Conservation (phyloP, 768 basidiomycete species). For the Thelephora ganbajun region DNA sequence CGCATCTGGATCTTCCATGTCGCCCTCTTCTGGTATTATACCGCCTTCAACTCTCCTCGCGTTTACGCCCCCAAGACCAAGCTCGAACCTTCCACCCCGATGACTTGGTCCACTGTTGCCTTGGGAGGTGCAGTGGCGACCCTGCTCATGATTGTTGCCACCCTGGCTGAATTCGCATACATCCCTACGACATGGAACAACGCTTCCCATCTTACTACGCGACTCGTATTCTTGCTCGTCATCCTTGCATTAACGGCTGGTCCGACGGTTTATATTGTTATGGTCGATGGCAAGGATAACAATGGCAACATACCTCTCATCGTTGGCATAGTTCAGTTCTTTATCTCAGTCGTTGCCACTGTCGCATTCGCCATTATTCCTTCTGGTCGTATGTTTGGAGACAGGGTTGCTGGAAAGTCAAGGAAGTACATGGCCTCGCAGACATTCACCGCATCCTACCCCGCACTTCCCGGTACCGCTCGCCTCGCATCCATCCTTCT, state of each 20-base stretch:
- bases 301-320: constrained; percentile 71
- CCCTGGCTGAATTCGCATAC: constrained; percentile 89
- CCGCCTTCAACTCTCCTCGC: constrained; percentile 90
- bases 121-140: constrained; percentile 95
- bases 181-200: constrained; percentile 99
- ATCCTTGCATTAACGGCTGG: constrained; percentile 87
- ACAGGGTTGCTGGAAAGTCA: constrained; percentile 93
- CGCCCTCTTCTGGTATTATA: constrained; percentile 91
- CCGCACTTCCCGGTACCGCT: constrained; percentile 52
- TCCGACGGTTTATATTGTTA: constrained; percentile 87
- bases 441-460: constrained; percentile 97
- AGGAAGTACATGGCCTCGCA: constrained; percentile 98
- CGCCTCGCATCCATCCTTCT: constrained; percentile 76
- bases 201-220: constrained; percentile 89
- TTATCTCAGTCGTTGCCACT: constrained; percentile 74
- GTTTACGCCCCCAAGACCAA: constrained; percentile 69
- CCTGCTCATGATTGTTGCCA: constrained; percentile 86
- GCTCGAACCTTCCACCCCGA: constrained; percentile 60
- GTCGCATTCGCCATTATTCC: constrained; percentile 80
- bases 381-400: constrained; percentile 96
- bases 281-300: constrained; percentile 53
- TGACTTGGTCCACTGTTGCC: constrained; percentile 92
- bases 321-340: constrained; percentile 88
- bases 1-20: constrained; percentile 97
- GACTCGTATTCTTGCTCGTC: constrained; percentile 82